phyloP scores from a whole-genome alignment of 2,329 filamentous ascomycete species.

The Diaporthe citriasiana region DNA sequence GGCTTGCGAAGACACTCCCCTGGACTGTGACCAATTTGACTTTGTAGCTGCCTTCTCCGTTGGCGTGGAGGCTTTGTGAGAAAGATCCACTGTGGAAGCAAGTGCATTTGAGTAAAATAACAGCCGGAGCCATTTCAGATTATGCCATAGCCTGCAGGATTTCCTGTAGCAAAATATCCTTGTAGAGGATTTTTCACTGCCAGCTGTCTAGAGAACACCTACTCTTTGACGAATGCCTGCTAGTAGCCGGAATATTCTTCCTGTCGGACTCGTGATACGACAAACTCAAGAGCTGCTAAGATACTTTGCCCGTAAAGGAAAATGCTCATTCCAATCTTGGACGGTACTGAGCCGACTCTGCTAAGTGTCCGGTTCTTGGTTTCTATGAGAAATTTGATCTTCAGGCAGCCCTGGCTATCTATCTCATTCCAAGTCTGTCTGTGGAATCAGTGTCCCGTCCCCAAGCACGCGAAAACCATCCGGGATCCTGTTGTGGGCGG shows the following conservation, averaged over 20 bases:
- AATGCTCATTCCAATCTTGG: neutral
- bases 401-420: too few relatives aligned
- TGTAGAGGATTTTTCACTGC: too few relatives aligned
- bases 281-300: neutral
- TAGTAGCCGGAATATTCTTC: too few relatives aligned
- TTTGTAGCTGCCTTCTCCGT: neutral
- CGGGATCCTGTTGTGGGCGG: conserved; percentile 30
- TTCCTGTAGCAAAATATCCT: too few relatives aligned
- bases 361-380: neutral
- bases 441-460: conserved; percentile 3
- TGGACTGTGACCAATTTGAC: neutral
- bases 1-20: neutral
- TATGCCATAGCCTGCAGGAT: too few relatives aligned
- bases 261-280: neutral
- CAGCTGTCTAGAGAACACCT: too few relatives aligned
- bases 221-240: too few relatives aligned
- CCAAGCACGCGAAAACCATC: conserved; percentile 19
- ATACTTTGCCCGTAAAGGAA: neutral
- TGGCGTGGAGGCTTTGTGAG: neutral
- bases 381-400: neutral
- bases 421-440: neutral
- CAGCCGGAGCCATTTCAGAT: too few relatives aligned
- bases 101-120: too few relatives aligned
- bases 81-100: too few relatives aligned
- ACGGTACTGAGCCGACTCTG: neutral